Conservation (phyloP, 192 early-diverging fungal genomes). For the Coemansia aciculifera region DNA sequence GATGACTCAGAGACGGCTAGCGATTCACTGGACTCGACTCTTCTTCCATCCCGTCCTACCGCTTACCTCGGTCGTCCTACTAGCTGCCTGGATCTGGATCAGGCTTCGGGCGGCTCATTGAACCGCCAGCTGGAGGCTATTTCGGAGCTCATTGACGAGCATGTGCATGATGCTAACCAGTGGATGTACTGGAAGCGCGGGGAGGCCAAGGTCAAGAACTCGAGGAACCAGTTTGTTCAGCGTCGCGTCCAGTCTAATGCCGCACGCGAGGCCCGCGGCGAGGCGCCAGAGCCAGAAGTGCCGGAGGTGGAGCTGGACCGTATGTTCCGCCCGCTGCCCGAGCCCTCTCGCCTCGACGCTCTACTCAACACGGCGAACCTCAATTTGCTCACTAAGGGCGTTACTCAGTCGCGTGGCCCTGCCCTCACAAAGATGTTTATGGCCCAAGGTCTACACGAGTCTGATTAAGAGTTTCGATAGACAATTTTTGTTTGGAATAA, state of each 20-base stretch:
- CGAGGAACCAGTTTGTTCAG: conserved; percentile 61
- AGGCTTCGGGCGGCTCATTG: conserved; percentile 23
- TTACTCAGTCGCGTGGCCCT: conserved; percentile 92
- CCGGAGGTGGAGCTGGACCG: conserved; percentile 61
- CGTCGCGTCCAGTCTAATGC: conserved; percentile 76
- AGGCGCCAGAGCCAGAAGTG: conserved; percentile 74
- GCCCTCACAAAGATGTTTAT: conserved; percentile 90
- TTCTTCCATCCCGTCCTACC: conserved; percentile 34
- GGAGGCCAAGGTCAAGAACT: conserved; percentile 82
- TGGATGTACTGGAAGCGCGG: conserved; percentile 95
- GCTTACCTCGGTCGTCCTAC: conserved; percentile 57
- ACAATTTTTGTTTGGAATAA: not conserved
- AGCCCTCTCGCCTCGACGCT: conserved; percentile 89
- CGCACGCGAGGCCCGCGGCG: conserved; percentile 63
- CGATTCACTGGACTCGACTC: conserved; percentile 34
- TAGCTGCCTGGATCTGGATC: conserved; percentile 75
- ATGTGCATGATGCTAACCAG: conserved; percentile 87
- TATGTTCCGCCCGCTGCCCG: conserved; percentile 70
- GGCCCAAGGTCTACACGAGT: conserved; percentile 69
- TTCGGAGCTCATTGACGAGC: conserved; percentile 89
- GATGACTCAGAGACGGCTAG: conserved; percentile 51
- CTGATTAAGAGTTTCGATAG: conserved; percentile 36
- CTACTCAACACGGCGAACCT: conserved; percentile 90
- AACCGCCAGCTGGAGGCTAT: conserved; percentile 67
- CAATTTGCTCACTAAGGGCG: conserved; percentile 88